Evolutionary conservation across 2,329 filamentous ascomycete genomes (phyloP).

Genomic region (Aspergillus vadensis): DNA sequence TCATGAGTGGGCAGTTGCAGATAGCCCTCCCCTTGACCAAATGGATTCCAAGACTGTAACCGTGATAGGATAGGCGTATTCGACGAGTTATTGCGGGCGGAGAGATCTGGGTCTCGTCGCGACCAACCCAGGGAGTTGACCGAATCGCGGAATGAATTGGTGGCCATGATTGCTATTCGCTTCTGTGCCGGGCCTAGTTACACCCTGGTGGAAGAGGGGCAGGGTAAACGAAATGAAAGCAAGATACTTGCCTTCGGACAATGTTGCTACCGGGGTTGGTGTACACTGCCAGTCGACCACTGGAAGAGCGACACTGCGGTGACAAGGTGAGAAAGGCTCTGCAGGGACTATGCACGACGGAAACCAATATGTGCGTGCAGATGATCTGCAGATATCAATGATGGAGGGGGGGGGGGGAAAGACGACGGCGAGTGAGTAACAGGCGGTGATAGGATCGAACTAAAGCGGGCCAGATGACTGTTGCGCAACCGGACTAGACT

Average conservation of each 20-base stretch:
- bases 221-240: slow-evolving; percentile 4
- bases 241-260: slow-evolving; percentile 24
- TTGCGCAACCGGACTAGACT: slow-evolving; percentile 26
- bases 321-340: slow-evolving; percentile 29
- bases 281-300: slow-evolving; percentile 17
- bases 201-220: neutral
- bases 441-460: slow-evolving; percentile 27
- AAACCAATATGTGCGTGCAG: slow-evolving; percentile 48
- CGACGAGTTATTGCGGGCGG: slow-evolving; percentile 66
- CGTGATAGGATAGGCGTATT: slow-evolving; percentile 73
- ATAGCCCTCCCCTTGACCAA: slow-evolving; percentile 76
- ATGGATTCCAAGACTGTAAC: slow-evolving; percentile 84
- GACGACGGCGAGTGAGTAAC: slow-evolving; percentile 21
- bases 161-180: slow-evolving; percentile 29
- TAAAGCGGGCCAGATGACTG: slow-evolving; percentile 39
- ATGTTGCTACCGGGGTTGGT: slow-evolving; percentile 18
- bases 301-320: slow-evolving; percentile 17
- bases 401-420: slow-evolving; percentile 29
- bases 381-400: slow-evolving; percentile 48
- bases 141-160: slow-evolving; percentile 81
- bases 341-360: slow-evolving; percentile 50
- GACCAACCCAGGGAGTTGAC: slow-evolving; percentile 96
- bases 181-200: slow-evolving; percentile 4
- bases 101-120: slow-evolving; percentile 74
- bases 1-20: slow-evolving; percentile 87